Base-by-base conservation (phyloP, 768 basidiomycete species). In the Lentinula raphanica region DNA sequence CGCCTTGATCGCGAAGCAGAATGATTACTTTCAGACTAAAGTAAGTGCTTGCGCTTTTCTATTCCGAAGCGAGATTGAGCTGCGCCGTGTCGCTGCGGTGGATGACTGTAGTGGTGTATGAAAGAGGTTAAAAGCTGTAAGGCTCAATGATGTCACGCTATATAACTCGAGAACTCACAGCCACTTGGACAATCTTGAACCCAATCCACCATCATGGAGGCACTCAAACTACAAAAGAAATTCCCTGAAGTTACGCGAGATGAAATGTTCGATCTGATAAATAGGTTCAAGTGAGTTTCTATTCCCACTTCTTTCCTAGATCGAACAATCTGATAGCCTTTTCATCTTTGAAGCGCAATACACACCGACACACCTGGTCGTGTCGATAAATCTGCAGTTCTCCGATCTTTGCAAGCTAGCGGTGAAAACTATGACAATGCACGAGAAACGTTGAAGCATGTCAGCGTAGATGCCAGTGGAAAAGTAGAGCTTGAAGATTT, bases 401-500 rank as follows among this genome's bases (percentile, higher is more conserved):
- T 98, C 45, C 87, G 89, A 3, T 81, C 87, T 3, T 69, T 98
- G 15, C 88, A 95, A 66, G 71, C 83, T 17, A 83, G 81, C 38
- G 95, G 95, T 54, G 85, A 94, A 69, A 91, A 91, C 1, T 98
- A 98, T 67, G 95, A 98, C 75, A 76, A 86, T 62, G 94, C 87
- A 3, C 76, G 91, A 64, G 91, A 92, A 72, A 92, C 95, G 0
- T 77, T 99, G 71, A 99, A 99, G 75, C 82, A 87, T 64, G 95
- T 98, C 67, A 90, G 87, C 59, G 86, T 98, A 50, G 96, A 98
- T 70, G 88, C 96, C 5, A 92, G 90, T 70, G 96, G 97, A 45
- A 92, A 94, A 71, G 87, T 99, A 59, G 97, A 98, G 72, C 76
- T 98, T 59, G 97, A 98, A 64, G 97, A 98, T 68, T 99, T 93